Evolutionary conservation across 305 asterid species (phyloP).

Genomic region (Fraxinus latifolia): DNA sequence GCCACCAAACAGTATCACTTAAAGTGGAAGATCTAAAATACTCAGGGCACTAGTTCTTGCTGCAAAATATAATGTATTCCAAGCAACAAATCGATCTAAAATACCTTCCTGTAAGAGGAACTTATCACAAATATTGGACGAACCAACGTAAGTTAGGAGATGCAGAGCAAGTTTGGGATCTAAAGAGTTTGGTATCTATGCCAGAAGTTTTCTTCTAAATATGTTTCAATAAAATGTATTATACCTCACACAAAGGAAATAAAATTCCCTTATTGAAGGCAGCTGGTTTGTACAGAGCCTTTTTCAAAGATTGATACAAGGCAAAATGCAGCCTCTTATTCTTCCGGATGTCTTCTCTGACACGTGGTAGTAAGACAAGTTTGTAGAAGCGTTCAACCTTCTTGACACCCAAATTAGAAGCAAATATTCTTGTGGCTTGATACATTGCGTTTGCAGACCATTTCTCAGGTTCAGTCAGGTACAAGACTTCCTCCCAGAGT

Average conservation of each 20-base stretch:
- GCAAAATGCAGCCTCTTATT: conserved; percentile 89
- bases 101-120: not conserved
- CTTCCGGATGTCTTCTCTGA: conserved; percentile 82
- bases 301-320: conserved; percentile 76
- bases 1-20: not conserved
- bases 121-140: not conserved
- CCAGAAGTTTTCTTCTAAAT: conserved; percentile 7
- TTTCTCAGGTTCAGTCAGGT: conserved; percentile 85
- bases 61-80: not conserved
- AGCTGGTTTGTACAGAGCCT: conserved; percentile 84
- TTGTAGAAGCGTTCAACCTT: conserved; percentile 85
- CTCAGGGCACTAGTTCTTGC: not conserved
- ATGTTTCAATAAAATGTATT: not conserved
- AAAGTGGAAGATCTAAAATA: not conserved
- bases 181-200: not conserved
- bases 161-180: not conserved
- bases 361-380: conserved; percentile 88
- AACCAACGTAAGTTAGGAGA: not conserved
- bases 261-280: conserved; percentile 93
- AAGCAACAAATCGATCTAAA: not conserved
- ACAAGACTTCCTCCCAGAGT: conserved; percentile 80
- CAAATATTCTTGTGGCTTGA: conserved; percentile 90
- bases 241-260: conserved; percentile 88
- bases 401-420: conserved; percentile 81
- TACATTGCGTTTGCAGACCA: conserved; percentile 99